Base-by-base conservation (phyloP, 306 rosid genomes). In the Cucumis hystrix region DNA sequence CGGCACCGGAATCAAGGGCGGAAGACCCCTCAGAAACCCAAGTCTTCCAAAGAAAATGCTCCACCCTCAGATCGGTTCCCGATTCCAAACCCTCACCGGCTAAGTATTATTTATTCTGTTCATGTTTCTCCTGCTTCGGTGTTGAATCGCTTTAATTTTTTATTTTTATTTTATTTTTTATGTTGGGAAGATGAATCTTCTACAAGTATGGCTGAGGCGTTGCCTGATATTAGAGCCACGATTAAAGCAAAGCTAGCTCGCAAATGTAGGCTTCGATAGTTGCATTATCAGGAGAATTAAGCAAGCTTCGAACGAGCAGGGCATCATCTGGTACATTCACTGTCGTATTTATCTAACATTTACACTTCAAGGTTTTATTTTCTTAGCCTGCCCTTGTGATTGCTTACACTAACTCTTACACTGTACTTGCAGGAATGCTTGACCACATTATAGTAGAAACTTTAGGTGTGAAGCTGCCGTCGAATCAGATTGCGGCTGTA, bases 361-460 rank as follows among this genome's bases (percentile, higher is more conserved):
- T 68, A 21, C 75, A 7, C 17, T 47, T 47, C 7, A 56, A 70
- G 76, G 39, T 25, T 14, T 10, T 10, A 6, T 23, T 70, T 2
- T 70, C 40, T 70, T 40, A 43, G 37, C 33, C 17, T 68, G 54
- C 11, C 56, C 30, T 43, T 45, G 23, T 70, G 35, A 49, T 70
- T 70, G 41, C 76, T 45, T 25, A 70, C 40, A 70, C 75, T 45
- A 4, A 43, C 56, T 41, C 12, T 0, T 45, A 7, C 58, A 11
- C 17, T 23, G 23, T 70, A 25, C 76, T 72, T 80, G 78, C 90
- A 92, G 99, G 97, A 86, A 90, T 92, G 96, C 97, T 95, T 83
- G 97, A 95, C 81, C 99, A 95, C 77, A 89, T 95, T 77, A 87
- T 95, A 69, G 97, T 92, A 75, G 99, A 95, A 78, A 83, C 83